Evolutionary conservation across 768 basidiomycete species (phyloP).

Genomic region (Pisolithus tinctorius): DNA sequence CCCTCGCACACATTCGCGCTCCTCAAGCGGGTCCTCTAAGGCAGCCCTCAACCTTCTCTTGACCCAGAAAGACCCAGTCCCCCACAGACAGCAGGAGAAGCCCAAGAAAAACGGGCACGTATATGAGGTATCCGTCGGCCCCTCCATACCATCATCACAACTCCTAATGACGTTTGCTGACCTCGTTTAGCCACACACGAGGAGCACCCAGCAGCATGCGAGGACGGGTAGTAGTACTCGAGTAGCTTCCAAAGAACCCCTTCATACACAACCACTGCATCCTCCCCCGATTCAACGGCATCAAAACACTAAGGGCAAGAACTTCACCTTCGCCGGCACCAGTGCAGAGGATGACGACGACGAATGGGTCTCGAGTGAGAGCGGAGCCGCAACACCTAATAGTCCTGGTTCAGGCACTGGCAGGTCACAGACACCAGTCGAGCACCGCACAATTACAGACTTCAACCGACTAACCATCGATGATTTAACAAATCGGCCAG

Average conservation of each 20-base stretch:
- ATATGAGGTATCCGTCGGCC: constrained; percentile 37
- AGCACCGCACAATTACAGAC: constrained; percentile 14
- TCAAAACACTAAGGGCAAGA: constrained; percentile 33
- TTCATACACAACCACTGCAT: constrained; percentile 26
- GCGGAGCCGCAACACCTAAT: constrained; percentile 64
- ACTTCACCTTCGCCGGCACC: constrained; percentile 53
- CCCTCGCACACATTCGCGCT: constrained; percentile 57
- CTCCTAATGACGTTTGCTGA: background rate
- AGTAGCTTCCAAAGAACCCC: constrained; percentile 23
- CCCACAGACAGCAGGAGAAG: constrained; percentile 43
- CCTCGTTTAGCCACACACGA: constrained; percentile 7
- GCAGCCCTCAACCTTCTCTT: constrained; percentile 56
- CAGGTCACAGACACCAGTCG: constrained; percentile 23
- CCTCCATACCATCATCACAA: constrained; percentile 8
- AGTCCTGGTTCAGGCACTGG: constrained; percentile 39
- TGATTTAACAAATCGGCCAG: constrained; percentile 16
- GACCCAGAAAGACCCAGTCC: constrained; percentile 54
- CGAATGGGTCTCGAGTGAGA: constrained; percentile 76
- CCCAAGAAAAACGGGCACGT: constrained; percentile 38
- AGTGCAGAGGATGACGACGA: constrained; percentile 47
- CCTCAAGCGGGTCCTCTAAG: constrained; percentile 50
- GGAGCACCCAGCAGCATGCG: constrained; percentile 20
- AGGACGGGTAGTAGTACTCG: constrained; percentile 24
- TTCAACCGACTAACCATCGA: constrained; percentile 7
- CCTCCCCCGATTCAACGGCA: constrained; percentile 23